Evolutionary conservation across 495 filamentous ascomycete species (phyloP).

Genomic region (Tuber borchii): DNA sequence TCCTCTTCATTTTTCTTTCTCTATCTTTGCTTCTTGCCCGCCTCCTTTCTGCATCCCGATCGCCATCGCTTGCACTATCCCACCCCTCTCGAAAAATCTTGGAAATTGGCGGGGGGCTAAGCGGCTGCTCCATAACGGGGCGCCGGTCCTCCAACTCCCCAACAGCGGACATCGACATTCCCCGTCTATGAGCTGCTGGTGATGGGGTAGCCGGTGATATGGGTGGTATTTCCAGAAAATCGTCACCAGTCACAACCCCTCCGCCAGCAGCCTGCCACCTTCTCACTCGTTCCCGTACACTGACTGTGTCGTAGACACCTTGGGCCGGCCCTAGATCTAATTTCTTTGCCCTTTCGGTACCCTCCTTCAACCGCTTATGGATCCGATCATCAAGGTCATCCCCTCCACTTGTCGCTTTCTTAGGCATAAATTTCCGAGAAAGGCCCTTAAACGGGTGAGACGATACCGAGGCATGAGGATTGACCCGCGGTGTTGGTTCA

Average conservation of each 20-base stretch:
- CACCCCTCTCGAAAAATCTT: constrained; percentile 34
- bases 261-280: constrained; percentile 41
- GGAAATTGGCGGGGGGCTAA: constrained; percentile 33
- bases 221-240: constrained; percentile 34
- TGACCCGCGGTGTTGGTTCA: constrained; percentile 37
- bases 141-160: neutral
- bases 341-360: constrained; percentile 24
- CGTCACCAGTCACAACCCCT: constrained; percentile 38
- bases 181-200: constrained; percentile 22
- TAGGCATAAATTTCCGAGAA: constrained; percentile 30
- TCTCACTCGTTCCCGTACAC: constrained; percentile 41
- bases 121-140: constrained; percentile 15
- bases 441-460: constrained; percentile 35
- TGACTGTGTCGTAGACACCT: constrained; percentile 53
- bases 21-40: constrained; percentile 36
- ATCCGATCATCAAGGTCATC: constrained; percentile 34
- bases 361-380: constrained; percentile 34
- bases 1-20: constrained; percentile 39
- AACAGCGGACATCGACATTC: constrained; percentile 20
- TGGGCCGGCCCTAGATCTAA: constrained; percentile 51
- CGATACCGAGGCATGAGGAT: constrained; percentile 24
- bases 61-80: constrained; percentile 39
- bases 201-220: constrained; percentile 38
- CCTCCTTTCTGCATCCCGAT: constrained; percentile 33
- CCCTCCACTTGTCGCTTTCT: constrained; percentile 22